Evolutionary conservation across 805 yeast genomes (phyloP).

Genomic region (Nakazawaea siamensis): DNA sequence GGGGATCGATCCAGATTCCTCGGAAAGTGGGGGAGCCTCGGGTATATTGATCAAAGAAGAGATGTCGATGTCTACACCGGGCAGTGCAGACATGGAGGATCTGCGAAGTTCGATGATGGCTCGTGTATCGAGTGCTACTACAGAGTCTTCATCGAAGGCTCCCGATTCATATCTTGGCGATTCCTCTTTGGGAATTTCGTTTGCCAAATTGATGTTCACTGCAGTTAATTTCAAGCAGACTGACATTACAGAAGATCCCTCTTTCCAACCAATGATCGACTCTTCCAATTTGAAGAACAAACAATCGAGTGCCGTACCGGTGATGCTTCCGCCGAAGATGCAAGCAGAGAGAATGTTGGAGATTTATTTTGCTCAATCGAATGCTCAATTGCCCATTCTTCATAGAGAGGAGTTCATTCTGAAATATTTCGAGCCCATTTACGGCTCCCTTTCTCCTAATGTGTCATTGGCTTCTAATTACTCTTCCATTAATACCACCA

Average conservation of each 20-base stretch:
- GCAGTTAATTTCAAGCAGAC: conserved; percentile 51
- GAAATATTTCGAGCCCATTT: conserved; percentile 66
- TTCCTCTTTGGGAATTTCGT: conserved; percentile 55
- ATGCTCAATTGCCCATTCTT: conserved; percentile 75
- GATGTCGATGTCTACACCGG: not conserved
- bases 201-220: conserved; percentile 69
- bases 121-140: conserved; percentile 19
- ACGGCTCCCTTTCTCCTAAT: conserved; percentile 53
- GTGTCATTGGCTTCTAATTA: conserved; percentile 52
- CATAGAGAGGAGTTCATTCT: conserved; percentile 73
- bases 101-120: conserved; percentile 14
- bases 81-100: not conserved
- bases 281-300: conserved; percentile 19
- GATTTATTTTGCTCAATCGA: conserved; percentile 68
- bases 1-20: conserved; percentile 29
- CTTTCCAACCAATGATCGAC: conserved; percentile 14
- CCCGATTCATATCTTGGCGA: conserved; percentile 32
- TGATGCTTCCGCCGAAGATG: conserved; percentile 58
- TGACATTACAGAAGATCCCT: conserved; percentile 1
- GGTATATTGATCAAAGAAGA: conserved; percentile 3
- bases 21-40: not conserved
- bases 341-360: conserved; percentile 61
- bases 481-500: conserved; percentile 33
- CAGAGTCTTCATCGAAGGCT: conserved; percentile 21
- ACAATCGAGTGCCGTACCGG: conserved; percentile 24